These are phyloP conservation scores for Reticulascus tulasneorum DNA, from an alignment of 2,329 filamentous ascomycete genomes.

Conservation along the genomic window DNA sequence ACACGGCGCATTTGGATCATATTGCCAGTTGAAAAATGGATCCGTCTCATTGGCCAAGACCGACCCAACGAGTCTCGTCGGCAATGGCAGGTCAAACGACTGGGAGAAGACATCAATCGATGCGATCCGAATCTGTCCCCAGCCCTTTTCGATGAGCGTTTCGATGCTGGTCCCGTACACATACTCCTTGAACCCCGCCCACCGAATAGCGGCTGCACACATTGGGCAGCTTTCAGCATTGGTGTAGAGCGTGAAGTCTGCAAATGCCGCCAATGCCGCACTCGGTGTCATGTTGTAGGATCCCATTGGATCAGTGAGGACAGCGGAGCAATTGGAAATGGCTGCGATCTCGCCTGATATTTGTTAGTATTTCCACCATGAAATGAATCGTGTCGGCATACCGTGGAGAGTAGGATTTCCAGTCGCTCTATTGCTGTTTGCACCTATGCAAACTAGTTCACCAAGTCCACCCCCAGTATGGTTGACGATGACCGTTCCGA, in stretches of 20 bases:
- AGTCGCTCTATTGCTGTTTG: constrained; percentile 36
- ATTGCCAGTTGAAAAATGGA: constrained; percentile 52
- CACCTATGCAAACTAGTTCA: constrained; percentile 45
- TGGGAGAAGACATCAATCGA: constrained; percentile 42
- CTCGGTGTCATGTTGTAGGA: constrained; percentile 36
- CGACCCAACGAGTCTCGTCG: constrained; percentile 36
- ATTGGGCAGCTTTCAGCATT: constrained; percentile 56
- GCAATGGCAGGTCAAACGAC: constrained; percentile 29
- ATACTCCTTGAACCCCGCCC: constrained; percentile 52
- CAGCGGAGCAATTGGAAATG: constrained; percentile 47
- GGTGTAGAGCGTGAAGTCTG: constrained; percentile 48
- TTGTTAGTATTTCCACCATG: neutral
- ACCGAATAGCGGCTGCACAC: constrained; percentile 54
- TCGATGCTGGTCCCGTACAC: constrained; percentile 50
- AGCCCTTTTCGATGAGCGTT: constrained; percentile 40
- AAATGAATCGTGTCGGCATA: constrained; percentile 13
- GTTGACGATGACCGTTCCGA: constrained; percentile 52
- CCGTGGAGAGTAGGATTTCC: constrained; percentile 53
- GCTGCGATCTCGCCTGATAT: constrained; percentile 47
- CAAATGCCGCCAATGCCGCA: constrained; percentile 41
- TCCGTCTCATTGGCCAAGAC: constrained; percentile 51
- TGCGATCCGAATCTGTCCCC: constrained; percentile 45
- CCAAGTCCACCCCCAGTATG: constrained; percentile 41
- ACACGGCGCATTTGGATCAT: constrained; percentile 22
- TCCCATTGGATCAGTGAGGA: constrained; percentile 42